phyloP scores from a whole-genome alignment of 176 grass and related monocot genomes.

The Triticum monococcum region DNA sequence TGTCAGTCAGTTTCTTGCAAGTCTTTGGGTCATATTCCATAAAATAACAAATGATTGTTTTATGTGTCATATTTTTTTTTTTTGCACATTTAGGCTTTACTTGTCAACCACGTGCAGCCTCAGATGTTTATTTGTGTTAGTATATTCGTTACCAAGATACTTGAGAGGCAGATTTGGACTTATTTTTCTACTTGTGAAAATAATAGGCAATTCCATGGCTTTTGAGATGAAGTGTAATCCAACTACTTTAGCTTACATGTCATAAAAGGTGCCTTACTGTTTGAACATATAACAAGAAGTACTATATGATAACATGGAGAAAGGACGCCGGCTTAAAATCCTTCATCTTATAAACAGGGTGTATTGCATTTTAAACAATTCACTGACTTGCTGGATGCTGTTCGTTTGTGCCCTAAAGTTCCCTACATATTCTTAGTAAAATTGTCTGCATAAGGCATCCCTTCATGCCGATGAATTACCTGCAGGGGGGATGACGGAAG shows the following conservation, averaged over 20 bases:
- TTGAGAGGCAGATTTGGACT: neutral
- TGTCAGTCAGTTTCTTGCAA: neutral
- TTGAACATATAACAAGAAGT: neutral
- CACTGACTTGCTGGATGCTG: neutral
- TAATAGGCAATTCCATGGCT: neutral
- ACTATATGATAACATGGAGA: neutral
- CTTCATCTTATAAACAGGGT: neutral
- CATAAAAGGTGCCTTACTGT: neutral
- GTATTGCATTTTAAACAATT: neutral
- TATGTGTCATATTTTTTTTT: neutral
- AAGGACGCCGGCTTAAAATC: constrained; percentile 20
- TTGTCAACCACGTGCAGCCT: neutral
- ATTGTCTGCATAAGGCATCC: neutral
- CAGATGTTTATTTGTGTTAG: neutral
- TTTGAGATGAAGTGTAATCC: neutral
- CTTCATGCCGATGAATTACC: neutral
- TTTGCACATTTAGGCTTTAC: neutral
- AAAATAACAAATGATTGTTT: neutral
- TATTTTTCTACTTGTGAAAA: neutral
- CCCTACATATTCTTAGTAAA: neutral
- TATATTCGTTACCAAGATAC: neutral
- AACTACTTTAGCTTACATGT: neutral
- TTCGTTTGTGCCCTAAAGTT: neutral
- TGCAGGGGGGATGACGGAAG: constrained; percentile 83
- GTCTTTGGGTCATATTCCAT: neutral